Conservation (phyloP, 2,329 filamentous ascomycete species). For the Mycosphaerella sp. region DNA sequence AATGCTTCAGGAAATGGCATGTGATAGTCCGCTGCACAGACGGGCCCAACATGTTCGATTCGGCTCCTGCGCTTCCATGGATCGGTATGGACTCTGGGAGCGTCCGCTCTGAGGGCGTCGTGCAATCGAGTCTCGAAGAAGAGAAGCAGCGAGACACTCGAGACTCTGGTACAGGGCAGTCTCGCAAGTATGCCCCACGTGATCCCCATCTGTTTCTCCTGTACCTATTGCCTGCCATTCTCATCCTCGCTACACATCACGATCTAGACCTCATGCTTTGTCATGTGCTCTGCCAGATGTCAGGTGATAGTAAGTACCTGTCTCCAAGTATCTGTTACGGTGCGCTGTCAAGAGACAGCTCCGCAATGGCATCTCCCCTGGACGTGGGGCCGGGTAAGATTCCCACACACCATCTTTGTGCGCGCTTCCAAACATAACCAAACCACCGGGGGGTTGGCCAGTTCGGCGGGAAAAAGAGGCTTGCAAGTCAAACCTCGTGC, state of each 20-base stretch:
- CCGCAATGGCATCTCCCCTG: slow-evolving; percentile 16
- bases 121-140: too few species aligned
- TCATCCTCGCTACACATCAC: background rate
- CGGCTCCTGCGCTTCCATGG: background rate
- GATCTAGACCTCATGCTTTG: too few species aligned
- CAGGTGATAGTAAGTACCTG: slow-evolving; percentile 17
- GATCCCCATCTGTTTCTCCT: background rate
- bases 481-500: slow-evolving; percentile 17
- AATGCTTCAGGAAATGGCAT: background rate
- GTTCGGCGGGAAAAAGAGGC: slow-evolving; percentile 8
- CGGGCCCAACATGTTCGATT: background rate
- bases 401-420: slow-evolving; percentile 10
- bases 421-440: background rate
- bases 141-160: background rate
- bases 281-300: background rate
- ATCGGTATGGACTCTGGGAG: background rate
- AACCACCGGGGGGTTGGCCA: slow-evolving; percentile 10
- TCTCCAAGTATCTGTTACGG: slow-evolving; percentile 13
- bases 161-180: background rate
- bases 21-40: background rate
- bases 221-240: background rate
- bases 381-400: slow-evolving; percentile 4
- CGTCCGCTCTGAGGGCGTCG: background rate
- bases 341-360: slow-evolving; percentile 17
- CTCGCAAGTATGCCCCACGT: background rate